phyloP scores from a whole-genome alignment of 148 eudicot species.

The Camellia japonica region DNA sequence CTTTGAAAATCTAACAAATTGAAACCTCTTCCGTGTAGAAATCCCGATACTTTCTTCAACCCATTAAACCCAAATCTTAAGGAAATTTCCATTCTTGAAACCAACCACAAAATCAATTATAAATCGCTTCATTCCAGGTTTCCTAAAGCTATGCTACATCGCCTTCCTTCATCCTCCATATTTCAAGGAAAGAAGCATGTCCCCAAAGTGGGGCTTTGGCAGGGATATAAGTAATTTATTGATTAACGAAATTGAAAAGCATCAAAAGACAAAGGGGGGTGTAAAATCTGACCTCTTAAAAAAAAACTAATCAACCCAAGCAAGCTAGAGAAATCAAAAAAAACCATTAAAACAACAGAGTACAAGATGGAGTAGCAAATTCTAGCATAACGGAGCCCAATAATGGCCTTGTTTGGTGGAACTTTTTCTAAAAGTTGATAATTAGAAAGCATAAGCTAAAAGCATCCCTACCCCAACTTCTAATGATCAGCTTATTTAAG shows the following conservation, averaged over 20 bases:
- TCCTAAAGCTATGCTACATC: background rate
- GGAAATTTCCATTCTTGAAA: background rate
- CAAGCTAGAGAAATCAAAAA: background rate
- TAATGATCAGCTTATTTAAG: too few relatives aligned
- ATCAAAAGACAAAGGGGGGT: too few relatives aligned
- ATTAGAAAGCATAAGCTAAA: too few relatives aligned
- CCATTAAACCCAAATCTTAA: background rate
- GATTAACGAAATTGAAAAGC: background rate
- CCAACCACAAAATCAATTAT: background rate
- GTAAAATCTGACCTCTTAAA: background rate
- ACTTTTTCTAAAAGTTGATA: too few relatives aligned
- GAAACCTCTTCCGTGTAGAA: background rate
- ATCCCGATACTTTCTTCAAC: constrained; percentile 2
- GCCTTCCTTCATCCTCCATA: background rate
- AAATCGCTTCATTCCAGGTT: background rate
- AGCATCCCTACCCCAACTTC: too few relatives aligned
- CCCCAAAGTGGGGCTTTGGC: background rate
- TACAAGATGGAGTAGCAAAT: too few relatives aligned
- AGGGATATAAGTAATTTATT: background rate
- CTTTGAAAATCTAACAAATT: background rate
- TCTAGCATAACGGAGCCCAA: too few relatives aligned
- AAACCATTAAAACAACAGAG: background rate
- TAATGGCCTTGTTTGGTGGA: too few relatives aligned
- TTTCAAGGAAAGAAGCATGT: background rate
- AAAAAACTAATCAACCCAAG: background rate